Evolutionary conservation across 225 moss, liverwort and hornwort species (phyloP).

Genomic region (Marchantia paleacea): DNA sequence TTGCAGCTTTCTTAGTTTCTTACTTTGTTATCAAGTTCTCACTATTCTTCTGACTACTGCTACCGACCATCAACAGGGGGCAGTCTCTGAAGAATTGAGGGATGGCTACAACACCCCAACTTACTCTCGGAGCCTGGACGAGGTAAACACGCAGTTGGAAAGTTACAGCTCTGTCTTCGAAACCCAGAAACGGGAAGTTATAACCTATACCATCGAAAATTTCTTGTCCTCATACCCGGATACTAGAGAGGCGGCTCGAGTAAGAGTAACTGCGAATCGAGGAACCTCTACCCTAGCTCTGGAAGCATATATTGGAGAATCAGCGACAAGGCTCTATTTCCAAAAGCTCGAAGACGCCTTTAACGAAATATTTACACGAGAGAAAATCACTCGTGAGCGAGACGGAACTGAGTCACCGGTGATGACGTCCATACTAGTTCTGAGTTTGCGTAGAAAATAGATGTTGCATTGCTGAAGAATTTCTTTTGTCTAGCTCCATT

Average conservation of each 20-base stretch:
- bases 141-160: slow-evolving; percentile 1
- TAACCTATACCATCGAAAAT: too few species aligned
- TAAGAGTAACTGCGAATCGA: neutral
- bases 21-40: too few species aligned
- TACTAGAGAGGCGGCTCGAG: neutral
- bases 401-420: too few species aligned
- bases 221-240: too few species aligned
- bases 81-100: slow-evolving; percentile 5
- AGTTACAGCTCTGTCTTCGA: slow-evolving; percentile 19
- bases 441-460: too few species aligned
- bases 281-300: neutral
- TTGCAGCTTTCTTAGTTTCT: too few species aligned
- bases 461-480: too few species aligned
- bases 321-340: neutral
- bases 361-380: neutral
- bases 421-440: too few species aligned
- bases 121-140: slow-evolving; percentile 2
- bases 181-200: neutral
- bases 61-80: neutral
- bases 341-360: neutral
- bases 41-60: neutral
- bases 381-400: neutral
- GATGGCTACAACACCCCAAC: neutral
- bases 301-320: slow-evolving; percentile 5
- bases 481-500: too few species aligned